phyloP scores from a whole-genome alignment of 305 asterid species.

The Solanum hybrid region DNA sequence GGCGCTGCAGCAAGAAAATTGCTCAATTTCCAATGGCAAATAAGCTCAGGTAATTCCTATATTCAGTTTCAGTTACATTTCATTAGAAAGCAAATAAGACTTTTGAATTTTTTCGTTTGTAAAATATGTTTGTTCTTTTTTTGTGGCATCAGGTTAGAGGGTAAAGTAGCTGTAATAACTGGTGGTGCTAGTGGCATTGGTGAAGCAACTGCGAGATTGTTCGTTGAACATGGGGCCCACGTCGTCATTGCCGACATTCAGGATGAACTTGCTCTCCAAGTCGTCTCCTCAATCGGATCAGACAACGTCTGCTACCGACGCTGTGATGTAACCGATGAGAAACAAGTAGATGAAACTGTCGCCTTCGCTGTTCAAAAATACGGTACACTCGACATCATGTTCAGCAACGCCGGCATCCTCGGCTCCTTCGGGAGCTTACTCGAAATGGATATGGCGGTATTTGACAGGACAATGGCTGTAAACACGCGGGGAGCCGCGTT shows the following conservation, averaged over 20 bases:
- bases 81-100: too few relatives aligned
- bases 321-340: conserved; percentile 31
- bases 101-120: too few relatives aligned
- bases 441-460: conserved; percentile 20
- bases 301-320: conserved; percentile 15
- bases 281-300: conserved; percentile 18
- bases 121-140: neutral
- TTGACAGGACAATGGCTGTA: conserved; percentile 22
- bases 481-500: conserved; percentile 26
- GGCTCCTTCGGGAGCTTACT: conserved; percentile 10
- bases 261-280: conserved; percentile 21
- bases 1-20: neutral
- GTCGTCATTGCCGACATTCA: conserved; percentile 38
- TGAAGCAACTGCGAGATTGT: conserved; percentile 27
- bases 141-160: conserved; percentile 23
- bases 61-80: neutral
- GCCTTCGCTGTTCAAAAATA: conserved; percentile 18
- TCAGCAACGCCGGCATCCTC: conserved; percentile 27
- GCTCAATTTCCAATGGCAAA: neutral
- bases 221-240: conserved; percentile 35
- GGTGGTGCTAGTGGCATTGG: conserved; percentile 62
- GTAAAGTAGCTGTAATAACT: conserved; percentile 43
- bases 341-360: conserved; percentile 24
- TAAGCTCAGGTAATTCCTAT: neutral
- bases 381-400: conserved; percentile 38